Percentiles rank a stretch among this genome's conserved stretches.
Conservation (phyloP, 2,329 filamentous ascomycete species). For the Myriosclerotinia duriaeana region DNA sequence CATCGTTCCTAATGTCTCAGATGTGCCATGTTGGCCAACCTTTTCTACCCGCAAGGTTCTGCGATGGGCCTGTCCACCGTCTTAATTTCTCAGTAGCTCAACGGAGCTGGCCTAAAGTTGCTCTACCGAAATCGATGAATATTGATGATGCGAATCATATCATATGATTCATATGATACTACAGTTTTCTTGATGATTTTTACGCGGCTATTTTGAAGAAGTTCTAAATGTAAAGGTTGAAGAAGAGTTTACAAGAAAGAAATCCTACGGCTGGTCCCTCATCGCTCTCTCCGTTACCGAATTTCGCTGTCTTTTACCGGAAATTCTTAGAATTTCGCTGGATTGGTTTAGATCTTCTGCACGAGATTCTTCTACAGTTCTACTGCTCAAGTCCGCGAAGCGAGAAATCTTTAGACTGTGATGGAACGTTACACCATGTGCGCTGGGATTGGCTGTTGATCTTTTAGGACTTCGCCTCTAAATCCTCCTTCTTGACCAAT, state of each 20-base stretch:
- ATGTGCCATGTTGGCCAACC: conserved; percentile 10
- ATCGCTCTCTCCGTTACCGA: conserved; percentile 13
- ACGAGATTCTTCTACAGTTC: background rate
- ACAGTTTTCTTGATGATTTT: conserved; percentile 11
- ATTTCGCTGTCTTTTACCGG: conserved; percentile 3
- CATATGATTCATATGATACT: background rate
- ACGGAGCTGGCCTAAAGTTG: conserved; percentile 20
- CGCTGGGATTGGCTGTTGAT: conserved; percentile 13
- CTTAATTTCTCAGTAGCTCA: conserved; percentile 10
- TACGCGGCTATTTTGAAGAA: conserved; percentile 17
- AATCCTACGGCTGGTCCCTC: conserved; percentile 10
- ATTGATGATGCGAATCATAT: background rate
- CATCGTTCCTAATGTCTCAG: conserved; percentile 18
- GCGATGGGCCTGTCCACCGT: background rate
- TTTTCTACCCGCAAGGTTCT: conserved; percentile 9
- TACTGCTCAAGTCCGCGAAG: background rate
- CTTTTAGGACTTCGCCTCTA: conserved; percentile 20
- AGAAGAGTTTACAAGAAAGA: background rate
- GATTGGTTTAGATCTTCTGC: conserved; percentile 9
- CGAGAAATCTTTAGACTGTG: conserved; percentile 3
- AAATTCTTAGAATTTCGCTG: background rate
- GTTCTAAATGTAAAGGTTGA: background rate
- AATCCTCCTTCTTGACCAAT: background rate
- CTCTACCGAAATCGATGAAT: conserved; percentile 4
- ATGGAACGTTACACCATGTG: conserved; percentile 23